Base-by-base conservation (phyloP, 495 filamentous ascomycete species). In the Lophium mytilinum region DNA sequence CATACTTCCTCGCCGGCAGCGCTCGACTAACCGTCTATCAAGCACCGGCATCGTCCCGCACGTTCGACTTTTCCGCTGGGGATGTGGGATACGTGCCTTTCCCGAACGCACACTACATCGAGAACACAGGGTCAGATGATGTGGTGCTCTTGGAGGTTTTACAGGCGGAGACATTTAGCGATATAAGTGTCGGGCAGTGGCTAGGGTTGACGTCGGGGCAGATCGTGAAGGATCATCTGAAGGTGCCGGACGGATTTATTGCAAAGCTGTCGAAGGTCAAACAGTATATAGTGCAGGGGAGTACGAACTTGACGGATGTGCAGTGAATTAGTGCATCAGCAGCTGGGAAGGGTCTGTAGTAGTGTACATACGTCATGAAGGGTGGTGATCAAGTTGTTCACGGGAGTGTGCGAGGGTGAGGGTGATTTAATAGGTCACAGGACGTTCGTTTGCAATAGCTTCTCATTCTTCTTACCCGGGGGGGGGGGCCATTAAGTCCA, bases 61-160 rank as follows among this genome's bases (percentile, higher is more conserved):
- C 86, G 0, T 91, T 89, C 66, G 86, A 91, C 67, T 89, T 82
- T 66, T 73, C 75, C 11, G 78, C 82, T n/a, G 86, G 86, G 24
- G 86, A 87, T 53, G 83, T 87, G 0, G 85, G 78, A 0, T 86
- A 87, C 55, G 81, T 90, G 55, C 84, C 85, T 0, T 69, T 77
- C 59, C 76, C 76, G 0, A 75, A 75, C 43, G 80, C 79, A 10
- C 86, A 89, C 65, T 89, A 86, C 66, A 76, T 89, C 48, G 84
- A 90, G 72, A 89, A 89, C 60, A 81, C 78, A 0, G 84, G 84
- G 3, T 76, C 78, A 36, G 81, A 83, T 52, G 83, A 86, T 57
- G 68, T 87, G 39, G 73, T 86, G n/a, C 60, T 87, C 53, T 62
- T 89, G 37, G 86, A 89, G 62, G 82, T 89, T 1, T 68, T 90